A percentile compares a stretch with the other conserved stretches of the same genome.
Evolutionary conservation across 2,329 filamentous ascomycete genomes (phyloP).

Genomic region (Malbranchea zuffiana): DNA sequence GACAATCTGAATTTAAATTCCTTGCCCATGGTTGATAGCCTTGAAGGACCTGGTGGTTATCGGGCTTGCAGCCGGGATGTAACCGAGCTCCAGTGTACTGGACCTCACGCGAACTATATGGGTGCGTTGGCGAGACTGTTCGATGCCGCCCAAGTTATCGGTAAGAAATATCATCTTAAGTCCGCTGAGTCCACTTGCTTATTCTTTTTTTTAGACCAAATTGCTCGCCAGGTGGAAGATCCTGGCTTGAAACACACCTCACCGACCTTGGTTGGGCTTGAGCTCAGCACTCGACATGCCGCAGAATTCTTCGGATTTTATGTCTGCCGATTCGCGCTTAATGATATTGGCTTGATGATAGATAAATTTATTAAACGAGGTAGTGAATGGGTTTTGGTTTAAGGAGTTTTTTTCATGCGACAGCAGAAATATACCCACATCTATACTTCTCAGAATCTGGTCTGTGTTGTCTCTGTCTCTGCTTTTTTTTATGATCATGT

Average conservation of each 20-base stretch:
- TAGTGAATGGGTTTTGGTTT: conserved; percentile 77
- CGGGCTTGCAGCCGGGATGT: conserved; percentile 63
- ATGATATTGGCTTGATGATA: conserved; percentile 70
- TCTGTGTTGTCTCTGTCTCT: too few relatives aligned
- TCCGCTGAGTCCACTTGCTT: conserved; percentile 4
- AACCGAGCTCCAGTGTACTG: conserved; percentile 57
- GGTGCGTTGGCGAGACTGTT: conserved; percentile 77
- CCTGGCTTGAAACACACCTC: conserved; percentile 84
- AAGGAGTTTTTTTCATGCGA: conserved; percentile 9
- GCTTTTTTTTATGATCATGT: too few relatives aligned
- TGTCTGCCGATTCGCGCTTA: conserved; percentile 85
- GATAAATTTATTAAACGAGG: conserved; percentile 97
- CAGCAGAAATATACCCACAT: too few relatives aligned
- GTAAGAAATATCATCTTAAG: conserved; percentile 55
- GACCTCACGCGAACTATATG: conserved; percentile 87
- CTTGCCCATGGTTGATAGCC: conserved; percentile 59
- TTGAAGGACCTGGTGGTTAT: too few relatives aligned
- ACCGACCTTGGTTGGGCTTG: conserved; percentile 87
- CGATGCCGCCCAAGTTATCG: conserved; percentile 83
- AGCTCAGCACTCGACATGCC: conserved; percentile 83
- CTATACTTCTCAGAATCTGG: too few relatives aligned
- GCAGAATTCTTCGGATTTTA: conserved; percentile 98
- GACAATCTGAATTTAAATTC: conserved; percentile 59
- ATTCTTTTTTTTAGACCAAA: conserved; percentile 56
- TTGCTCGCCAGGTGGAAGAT: conserved; percentile 90